Evolutionary conservation across 345 rosid species (phyloP), one percentile per base, ranked within the genome.

Genomic region (Populus pruinosa): DNA sequence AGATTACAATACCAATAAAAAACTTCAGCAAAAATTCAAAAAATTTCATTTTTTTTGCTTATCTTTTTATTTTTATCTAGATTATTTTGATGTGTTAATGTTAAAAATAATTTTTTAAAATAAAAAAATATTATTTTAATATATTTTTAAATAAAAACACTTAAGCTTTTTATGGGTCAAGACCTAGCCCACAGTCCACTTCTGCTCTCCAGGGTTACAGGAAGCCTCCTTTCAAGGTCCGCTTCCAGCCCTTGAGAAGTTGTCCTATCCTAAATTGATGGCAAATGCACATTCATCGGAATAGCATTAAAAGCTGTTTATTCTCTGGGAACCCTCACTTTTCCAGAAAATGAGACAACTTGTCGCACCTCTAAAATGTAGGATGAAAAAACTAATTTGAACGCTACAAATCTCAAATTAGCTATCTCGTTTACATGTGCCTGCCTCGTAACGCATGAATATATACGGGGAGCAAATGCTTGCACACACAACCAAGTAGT

Each of bases 101-200:
- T 33, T 33, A 33, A 33, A 33, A 33, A 33, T 33, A 33, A 33
- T 0, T 33, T 33, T 33, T 4, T 0, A 33, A 33, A 33, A 33
- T 33, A 3, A 33, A 33, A 33, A 33, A 33, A 33, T 4, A 33
- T 4, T 33, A 33, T 33, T 33, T 33, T 33, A 0, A 33, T 33
- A 33, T 33, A 33, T 33, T 33, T 33, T 0, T 0, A 0, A 0
- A 4, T 3, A 3, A 33, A 4, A 44, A 3, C 0, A 9, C 6
- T 6, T 6, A 53, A 53, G 1, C n/a, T 7, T 53, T 23, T 17
- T 23, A 20, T 53, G 59, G 59, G 59, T 3, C n/a, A 53, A 11
- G 50, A 44, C 5, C 50, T 3, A 44, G 50, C 14, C 14, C 16
- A 0, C 50, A 11, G 17, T 17, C 17, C 49, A 44, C 49, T 44